Conservation (phyloP, 1,139 yeast species). For the Zygosaccharomyces pseudobailii region DNA sequence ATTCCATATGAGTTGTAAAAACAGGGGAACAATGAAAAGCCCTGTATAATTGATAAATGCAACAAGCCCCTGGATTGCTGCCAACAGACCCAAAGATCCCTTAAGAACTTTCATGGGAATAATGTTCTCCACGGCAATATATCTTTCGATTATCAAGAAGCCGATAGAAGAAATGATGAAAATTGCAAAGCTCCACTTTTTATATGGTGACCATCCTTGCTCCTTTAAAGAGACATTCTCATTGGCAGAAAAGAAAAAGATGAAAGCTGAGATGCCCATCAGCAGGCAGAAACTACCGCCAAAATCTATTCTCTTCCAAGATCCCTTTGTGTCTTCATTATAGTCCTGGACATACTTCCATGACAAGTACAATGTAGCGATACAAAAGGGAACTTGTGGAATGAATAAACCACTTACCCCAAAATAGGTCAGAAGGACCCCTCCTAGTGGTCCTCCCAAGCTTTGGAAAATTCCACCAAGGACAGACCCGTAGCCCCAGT, state of each 20-base stretch:
- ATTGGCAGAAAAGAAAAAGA: constrained; percentile 35
- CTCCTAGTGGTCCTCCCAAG: constrained; percentile 13
- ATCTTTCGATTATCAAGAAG: constrained; percentile 9
- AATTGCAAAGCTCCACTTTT: constrained; percentile 2
- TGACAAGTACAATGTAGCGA: constrained; percentile 36
- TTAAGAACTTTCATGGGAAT: constrained; percentile 8
- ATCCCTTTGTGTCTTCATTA: constrained; percentile 35
- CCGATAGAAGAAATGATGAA: constrained; percentile 4
- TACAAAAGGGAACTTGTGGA: constrained; percentile 55
- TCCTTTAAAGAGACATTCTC: constrained; percentile 8
- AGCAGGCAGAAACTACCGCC: constrained; percentile 61
- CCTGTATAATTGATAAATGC: constrained; percentile 8
- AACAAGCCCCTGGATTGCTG: constrained; percentile 8
- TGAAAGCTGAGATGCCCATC: constrained; percentile 42
- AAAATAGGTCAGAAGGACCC: constrained; percentile 9
- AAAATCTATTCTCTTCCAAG: constrained; percentile 59
- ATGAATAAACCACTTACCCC: constrained; percentile 60
- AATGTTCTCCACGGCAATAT: constrained; percentile 8
- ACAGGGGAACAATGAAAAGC: constrained; percentile 12
- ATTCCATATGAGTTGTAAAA: constrained; percentile 37
- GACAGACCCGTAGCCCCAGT: constrained; percentile 14
- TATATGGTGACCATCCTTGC: constrained; percentile 1
- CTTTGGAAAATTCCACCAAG: constrained; percentile 11
- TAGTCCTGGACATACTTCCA: constrained; percentile 29
- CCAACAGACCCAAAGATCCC: constrained; percentile 11